A percentile compares a stretch with the other conserved stretches of the same genome.
Evolutionary conservation across 805 yeast species (phyloP).

Genomic region (Groenewaldozyma tartarivorans): DNA sequence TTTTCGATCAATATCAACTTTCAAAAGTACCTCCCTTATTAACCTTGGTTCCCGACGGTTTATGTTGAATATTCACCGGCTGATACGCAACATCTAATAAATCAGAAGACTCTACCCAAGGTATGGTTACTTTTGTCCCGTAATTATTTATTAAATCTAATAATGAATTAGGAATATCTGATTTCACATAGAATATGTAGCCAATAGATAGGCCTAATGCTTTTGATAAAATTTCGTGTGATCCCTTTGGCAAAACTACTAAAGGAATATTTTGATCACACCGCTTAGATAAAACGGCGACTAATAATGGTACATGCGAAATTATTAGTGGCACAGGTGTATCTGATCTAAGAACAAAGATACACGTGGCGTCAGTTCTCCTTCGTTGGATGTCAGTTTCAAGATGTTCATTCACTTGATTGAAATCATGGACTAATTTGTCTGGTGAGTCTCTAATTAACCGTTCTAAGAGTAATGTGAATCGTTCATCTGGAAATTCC

Average conservation of each 20-base stretch:
- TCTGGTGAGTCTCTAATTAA: conserved; percentile 8
- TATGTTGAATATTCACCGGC: neutral
- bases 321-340: conserved; percentile 10
- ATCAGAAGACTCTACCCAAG: conserved; percentile 6
- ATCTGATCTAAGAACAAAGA: conserved; percentile 17
- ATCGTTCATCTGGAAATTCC: conserved; percentile 1
- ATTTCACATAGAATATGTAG: conserved; percentile 3
- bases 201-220: neutral
- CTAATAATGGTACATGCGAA: conserved; percentile 14
- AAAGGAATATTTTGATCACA: conserved; percentile 9
- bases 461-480: neutral
- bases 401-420: conserved; percentile 10
- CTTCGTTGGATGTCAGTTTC: neutral
- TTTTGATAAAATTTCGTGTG: conserved; percentile 7
- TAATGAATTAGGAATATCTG: no score
- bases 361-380: conserved; percentile 1
- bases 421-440: conserved; percentile 14
- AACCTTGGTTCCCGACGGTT: no score
- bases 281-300: conserved; percentile 11
- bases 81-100: no score
- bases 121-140: no score
- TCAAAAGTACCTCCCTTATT: neutral
- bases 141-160: no score
- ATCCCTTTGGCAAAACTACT: conserved; percentile 14
- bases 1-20: no score